Base-by-base conservation (phyloP, 2,329 filamentous ascomycete species). In the Penicillium concentricum region DNA sequence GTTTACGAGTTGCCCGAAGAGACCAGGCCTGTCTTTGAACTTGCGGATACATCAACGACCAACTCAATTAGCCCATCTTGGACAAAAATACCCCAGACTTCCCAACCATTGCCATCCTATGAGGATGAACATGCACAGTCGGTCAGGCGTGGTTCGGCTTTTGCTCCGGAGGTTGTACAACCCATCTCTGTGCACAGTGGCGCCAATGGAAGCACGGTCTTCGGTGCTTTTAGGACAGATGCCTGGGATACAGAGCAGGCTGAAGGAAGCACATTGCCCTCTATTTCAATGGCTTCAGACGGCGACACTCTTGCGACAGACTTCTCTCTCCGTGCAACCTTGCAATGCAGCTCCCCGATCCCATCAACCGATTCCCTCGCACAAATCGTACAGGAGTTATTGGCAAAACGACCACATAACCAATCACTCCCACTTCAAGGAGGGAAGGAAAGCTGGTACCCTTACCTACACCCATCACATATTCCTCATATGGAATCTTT, bases 401-500 rank as follows among this genome's bases (percentile, higher is more conserved):
- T 78, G 5, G 63, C 67, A 20, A 77, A 74, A 54, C 66, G 77
- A 35, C 74, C 74, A 2, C 68, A 67, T 39, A 70, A 63, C 28
- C 63, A 64, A 47, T 65, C 64, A 32, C 61, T 71, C 34, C 69
- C 70, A 43, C 65, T 68, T 5, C 69, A 65, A 39, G 58, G 64
- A 50, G 65, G 56, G n/a, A 67, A 61, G 61, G 64, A 67, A 56
- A 64, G 53, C 42, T 61, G 65, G 32, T 67, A 72, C 18, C 67
- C 67, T 2, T 72, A 68, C 53, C 70, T 86, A 9, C 82, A 85
- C 64, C 83, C 84, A 15, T 81, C 78, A 12, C 80, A 82, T 72
- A 69, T 86, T 3, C 79, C 82, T 12, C 79, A 81, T 48, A 65
- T 86, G 9, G 76, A 79, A 49, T 84, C 81, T 0, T 67, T 87